Conservation (phyloP, 2,329 filamentous ascomycete species). For the Coniochaeta hoffmannii region DNA sequence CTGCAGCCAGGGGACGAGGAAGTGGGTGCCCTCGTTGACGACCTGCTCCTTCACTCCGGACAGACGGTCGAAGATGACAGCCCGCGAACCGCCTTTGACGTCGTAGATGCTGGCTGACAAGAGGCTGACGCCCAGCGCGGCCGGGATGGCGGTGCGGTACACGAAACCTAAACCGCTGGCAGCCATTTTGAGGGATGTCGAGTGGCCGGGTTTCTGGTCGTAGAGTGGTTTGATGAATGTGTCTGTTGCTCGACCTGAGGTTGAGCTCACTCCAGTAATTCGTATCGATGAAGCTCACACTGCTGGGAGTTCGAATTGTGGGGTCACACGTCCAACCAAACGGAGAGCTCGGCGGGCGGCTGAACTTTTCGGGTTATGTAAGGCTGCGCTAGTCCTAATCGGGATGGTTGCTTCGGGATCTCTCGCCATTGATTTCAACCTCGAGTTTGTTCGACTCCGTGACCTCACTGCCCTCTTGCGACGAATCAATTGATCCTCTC, state of each 20-base stretch:
- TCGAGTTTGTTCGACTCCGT: slow-evolving; percentile 16
- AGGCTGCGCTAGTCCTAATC: slow-evolving; percentile 13
- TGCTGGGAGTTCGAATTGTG: too few species aligned
- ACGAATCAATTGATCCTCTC: slow-evolving; percentile 21
- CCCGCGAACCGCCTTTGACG: slow-evolving; percentile 87
- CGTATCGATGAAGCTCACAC: background rate
- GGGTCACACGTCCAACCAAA: too few species aligned
- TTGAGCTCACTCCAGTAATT: background rate
- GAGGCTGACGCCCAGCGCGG: slow-evolving; percentile 59
- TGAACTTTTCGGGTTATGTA: slow-evolving; percentile 1
- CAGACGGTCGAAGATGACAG: slow-evolving; percentile 95
- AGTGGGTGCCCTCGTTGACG: slow-evolving; percentile 93
- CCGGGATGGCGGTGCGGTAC: slow-evolving; percentile 66
- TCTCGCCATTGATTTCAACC: slow-evolving; percentile 21
- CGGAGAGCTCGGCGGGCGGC: background rate
- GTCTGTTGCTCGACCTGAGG: background rate
- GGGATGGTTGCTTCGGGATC: slow-evolving; percentile 16
- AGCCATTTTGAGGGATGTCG: slow-evolving; percentile 28
- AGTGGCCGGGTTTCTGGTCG: background rate
- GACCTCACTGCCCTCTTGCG: slow-evolving; percentile 3
- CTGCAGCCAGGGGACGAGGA: slow-evolving; percentile 93
- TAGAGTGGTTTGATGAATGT: background rate
- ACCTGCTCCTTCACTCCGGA: slow-evolving; percentile 89
- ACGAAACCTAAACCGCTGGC: slow-evolving; percentile 51
- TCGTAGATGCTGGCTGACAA: slow-evolving; percentile 86